Evolutionary conservation across 225 moss, liverwort and hornwort species (phyloP), one percentile per base, ranked within the genome.

Genomic region (Neckera pumila): DNA sequence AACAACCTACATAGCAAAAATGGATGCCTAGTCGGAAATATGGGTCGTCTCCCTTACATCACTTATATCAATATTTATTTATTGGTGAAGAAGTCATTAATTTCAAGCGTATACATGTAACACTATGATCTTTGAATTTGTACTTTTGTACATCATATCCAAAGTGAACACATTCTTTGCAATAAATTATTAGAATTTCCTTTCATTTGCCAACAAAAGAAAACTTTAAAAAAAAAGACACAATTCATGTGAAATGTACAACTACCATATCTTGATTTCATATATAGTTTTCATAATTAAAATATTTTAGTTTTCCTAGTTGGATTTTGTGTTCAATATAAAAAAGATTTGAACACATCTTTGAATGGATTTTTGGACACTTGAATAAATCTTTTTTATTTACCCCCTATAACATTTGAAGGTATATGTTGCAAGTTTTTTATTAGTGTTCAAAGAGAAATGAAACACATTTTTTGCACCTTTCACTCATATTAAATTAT

Each of bases 151-250:
- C 1, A 34, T 53, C 0, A 0, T 34, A 14, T 53, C 5, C 9
- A 53, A 53, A 76, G 11, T 7, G 2, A 49, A 2, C 1, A 1
- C 14, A 76, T 54, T 54, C 5, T 36, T 76, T 53, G 22, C 0
- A 53, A 3, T 9, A 49, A 49, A 12, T 49, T 49, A 3, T 14
- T 36, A 2, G 14, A 54, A 36, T 23, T 14, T 34, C 22, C 9
- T 53, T 53, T 36, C 13, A 53, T 53, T 33, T 0, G 2, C 14
- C 5, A 53, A 9, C 8, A 53, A 47, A 47, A 53, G 2, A 51
- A 76, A 76, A 33, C 1, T 2, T 19, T 9, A 76, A 45, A 12
- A 13, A 36, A 8, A 0, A 0, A 21, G 0, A 49, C 4, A 19
- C 31, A 19, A 7, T 74, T 74, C 4, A 7, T 51, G 3, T 33